Conservation (phyloP, 129 eudicot genomes). For the Oenanthe sinensis region DNA sequence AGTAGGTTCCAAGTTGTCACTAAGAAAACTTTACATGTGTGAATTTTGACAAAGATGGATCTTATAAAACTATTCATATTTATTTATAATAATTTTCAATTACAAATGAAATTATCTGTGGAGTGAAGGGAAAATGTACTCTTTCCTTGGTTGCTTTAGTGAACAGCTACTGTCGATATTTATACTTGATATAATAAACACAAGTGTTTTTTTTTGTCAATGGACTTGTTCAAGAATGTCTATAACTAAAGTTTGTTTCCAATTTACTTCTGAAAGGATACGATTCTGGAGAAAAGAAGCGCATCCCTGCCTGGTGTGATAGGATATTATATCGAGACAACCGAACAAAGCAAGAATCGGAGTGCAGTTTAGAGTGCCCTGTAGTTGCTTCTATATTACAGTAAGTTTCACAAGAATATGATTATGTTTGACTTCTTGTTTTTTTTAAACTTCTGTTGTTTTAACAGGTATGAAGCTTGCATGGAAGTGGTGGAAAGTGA, state of each 20-base stretch:
- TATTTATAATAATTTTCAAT: background rate
- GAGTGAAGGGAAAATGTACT: background rate
- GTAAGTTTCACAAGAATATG: conserved; percentile 38
- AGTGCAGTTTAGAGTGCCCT: conserved; percentile 87
- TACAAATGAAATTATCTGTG: background rate
- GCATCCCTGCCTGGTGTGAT: conserved; percentile 99
- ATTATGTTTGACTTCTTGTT: background rate
- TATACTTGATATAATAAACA: background rate
- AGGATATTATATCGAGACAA: conserved; percentile 80
- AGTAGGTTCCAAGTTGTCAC: background rate
- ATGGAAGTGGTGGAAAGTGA: conserved; percentile 97
- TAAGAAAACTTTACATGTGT: too few relatives aligned
- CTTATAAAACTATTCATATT: background rate
- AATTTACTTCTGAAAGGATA: conserved; percentile 44
- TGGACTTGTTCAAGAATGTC: background rate
- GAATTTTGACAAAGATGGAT: background rate
- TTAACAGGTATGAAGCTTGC: conserved; percentile 74
- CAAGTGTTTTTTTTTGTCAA: background rate
- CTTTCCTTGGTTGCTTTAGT: too few relatives aligned
- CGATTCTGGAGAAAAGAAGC: conserved; percentile 97
- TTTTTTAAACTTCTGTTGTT: background rate
- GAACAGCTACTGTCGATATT: too few relatives aligned
- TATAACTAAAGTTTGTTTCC: background rate
- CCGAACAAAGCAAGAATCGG: conserved; percentile 43
- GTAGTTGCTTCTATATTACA: conserved; percentile 59